Base-by-base conservation (phyloP, 768 basidiomycete species). In the Tubosaeta brunneosetosa region DNA sequence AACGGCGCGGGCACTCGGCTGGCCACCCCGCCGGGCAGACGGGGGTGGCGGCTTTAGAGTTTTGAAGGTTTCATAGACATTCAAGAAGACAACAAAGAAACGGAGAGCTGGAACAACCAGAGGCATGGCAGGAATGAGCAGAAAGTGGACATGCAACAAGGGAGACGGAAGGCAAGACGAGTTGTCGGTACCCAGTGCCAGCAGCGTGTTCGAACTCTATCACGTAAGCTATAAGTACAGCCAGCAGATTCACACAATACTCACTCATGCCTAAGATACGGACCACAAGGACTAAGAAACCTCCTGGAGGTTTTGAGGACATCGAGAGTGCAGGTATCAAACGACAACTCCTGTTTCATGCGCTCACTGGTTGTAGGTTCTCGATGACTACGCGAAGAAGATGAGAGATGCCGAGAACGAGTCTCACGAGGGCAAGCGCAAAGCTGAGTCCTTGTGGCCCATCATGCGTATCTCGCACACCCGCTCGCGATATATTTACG, bases 321-420 rank as follows among this genome's bases (percentile, higher is more conserved):
- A 91, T 97, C 43, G 93, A 91, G 68, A 71, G 75, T 41, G 90
- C 90, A 61, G 19, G 83, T 67, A 27, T 47, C 14, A 6, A 3
- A 17, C 13, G 5, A 12, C 43, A 31, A 9, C 2, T 10, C 14
- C 11, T 31, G 14, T 49, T 33, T 22, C 3, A 46, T 32, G 38
- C 8, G 48, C 52, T 63, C n/a, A 67, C 25, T 14, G 22, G 9
- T 33, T 22, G 25, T 56, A 95, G 88, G 86, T 97, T 61, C 86
- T 98, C 59, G 97, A 98, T 60, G 97, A 98, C 73, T 99, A 98
- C 69, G 90, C 91, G 41, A 91, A 93, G 77, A 98, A 97, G 77
- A 99, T 99, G 97, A 79, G 97, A 50, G 97, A 99, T 71, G 97
- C 91, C 1, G 97, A 99, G 78, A 97, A 94, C 65, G 97, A 99